A percentile compares a stretch with the other conserved stretches of the same genome.
Evolutionary conservation across 1,139 yeast genomes (phyloP).

Genomic region (Debaryomyces fabryi): DNA sequence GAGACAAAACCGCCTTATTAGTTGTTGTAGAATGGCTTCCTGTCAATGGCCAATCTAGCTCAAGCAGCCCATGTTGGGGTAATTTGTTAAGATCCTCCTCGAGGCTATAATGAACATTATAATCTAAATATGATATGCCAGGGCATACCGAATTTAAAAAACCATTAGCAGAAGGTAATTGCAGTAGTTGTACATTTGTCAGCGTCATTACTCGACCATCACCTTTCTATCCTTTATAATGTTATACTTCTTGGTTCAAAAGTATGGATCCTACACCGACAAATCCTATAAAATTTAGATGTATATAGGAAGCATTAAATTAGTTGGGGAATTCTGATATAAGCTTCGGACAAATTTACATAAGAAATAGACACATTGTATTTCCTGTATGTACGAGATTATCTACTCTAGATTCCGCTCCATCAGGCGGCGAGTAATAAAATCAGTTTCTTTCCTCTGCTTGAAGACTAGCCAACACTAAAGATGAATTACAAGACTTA

Average conservation of each 20-base stretch:
- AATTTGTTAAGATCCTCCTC: constrained; percentile 12
- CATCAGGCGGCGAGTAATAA: constrained; percentile 8
- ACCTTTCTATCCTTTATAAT: neutral
- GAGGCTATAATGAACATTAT: constrained; percentile 37
- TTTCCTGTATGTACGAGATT: neutral
- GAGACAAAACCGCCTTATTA: constrained; percentile 24
- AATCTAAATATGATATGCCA: constrained; percentile 36
- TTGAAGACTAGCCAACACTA: neutral
- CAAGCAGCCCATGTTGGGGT: constrained; percentile 9
- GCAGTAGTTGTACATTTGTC: constrained; percentile 9
- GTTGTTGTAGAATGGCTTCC: constrained; percentile 11
- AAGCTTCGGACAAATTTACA: neutral
- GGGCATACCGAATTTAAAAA: constrained; percentile 46
- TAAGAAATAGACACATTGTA: neutral
- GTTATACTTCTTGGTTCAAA: neutral
- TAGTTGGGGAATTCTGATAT: neutral
- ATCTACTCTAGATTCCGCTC: constrained; percentile 1
- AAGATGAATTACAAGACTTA: neutral
- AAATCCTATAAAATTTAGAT: neutral
- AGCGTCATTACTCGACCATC: constrained; percentile 11
- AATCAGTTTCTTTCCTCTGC: constrained; percentile 4
- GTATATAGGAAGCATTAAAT: neutral
- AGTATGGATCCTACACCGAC: neutral
- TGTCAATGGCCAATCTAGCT: constrained; percentile 38
- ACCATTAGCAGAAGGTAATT: constrained; percentile 29